phyloP scores from a whole-genome alignment of 768 basidiomycete species.

The Cantharellus anzutake region DNA sequence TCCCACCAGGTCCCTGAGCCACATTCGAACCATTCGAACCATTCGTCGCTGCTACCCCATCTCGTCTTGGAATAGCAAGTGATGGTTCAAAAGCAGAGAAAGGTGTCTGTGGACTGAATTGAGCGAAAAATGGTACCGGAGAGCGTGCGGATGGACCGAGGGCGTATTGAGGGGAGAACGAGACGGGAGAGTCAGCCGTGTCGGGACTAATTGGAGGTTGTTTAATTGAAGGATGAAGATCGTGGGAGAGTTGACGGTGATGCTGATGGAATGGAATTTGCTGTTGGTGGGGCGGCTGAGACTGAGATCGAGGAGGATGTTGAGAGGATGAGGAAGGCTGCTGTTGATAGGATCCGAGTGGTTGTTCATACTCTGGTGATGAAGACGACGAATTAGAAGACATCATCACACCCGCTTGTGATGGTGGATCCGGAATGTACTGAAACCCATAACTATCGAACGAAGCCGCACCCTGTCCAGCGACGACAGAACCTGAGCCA shows the following conservation, averaged over 20 bases:
- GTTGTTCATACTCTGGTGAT: too few relatives aligned
- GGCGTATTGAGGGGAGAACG: background rate
- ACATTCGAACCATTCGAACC: background rate
- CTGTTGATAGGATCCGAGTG: too few relatives aligned
- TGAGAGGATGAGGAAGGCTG: too few relatives aligned
- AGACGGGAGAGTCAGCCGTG: background rate
- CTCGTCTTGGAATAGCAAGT: background rate
- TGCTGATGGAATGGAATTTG: background rate
- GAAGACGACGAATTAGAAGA: too few relatives aligned
- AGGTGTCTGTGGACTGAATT: background rate
- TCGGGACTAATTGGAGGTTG: background rate
- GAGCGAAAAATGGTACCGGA: background rate
- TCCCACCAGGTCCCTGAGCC: too few relatives aligned
- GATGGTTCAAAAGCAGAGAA: background rate
- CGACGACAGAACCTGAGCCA: too few relatives aligned
- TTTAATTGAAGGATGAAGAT: background rate
- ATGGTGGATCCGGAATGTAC: too few relatives aligned
- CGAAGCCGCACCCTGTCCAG: too few relatives aligned
- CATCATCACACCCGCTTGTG: too few relatives aligned
- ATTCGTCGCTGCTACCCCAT: background rate
- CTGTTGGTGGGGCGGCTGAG: background rate
- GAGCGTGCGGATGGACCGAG: background rate
- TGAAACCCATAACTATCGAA: too few relatives aligned
- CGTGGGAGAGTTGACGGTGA: background rate
- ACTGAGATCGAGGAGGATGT: too few relatives aligned